Base-by-base conservation (phyloP, 1,284 basidiomycete genomes). In the Ustilago crameri region DNA sequence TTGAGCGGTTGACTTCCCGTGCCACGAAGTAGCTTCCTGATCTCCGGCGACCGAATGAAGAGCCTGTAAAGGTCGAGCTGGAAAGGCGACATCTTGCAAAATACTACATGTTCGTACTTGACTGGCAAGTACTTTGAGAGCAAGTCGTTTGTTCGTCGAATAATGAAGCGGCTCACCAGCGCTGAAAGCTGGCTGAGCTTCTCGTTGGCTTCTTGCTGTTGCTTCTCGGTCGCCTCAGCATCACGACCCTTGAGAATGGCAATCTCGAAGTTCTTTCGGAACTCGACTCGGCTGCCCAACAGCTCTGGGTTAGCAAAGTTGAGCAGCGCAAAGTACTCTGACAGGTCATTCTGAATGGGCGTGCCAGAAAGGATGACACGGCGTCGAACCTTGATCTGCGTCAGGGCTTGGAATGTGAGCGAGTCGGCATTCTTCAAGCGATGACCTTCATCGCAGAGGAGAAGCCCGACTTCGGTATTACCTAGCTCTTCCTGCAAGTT, bases 81-180 rank as follows among this genome's bases (percentile, higher is more conserved):
- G 79, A 98, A 91, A 3, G 90, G 87, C 1, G 93, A 95, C 15
- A 94, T 88, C 46, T 89, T 87, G 84, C 95, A 98, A 85, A 98
- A 99, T 1, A 99, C 96, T 72, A 98, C 96, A 69, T 98, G 94
- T 84, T 98, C 95, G 86, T 98, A 97, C 84, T 99, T 99, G 85
- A 98, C 93, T 3, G 95, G 95, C 42, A 99, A 84, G 81, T 98
- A 99, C 85, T 99, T 99, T 32, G 94, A 96, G 22, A 98, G 87
- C 20, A 99, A 85, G 81, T 98, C 96, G 81, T 99, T 99, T 17
- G 96, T 98, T 48, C 95, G 87, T 27, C 96, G 89, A 65, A 99
- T 98, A 85, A 99, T 97, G 85, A 99, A 98, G 82, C 93, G 93
- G 76, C 90, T 93, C 52, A 97, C 95, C 43, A 93, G 87, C 1